phyloP scores from a whole-genome alignment of 1,284 basidiomycete species.

The Boletus sp. region DNA sequence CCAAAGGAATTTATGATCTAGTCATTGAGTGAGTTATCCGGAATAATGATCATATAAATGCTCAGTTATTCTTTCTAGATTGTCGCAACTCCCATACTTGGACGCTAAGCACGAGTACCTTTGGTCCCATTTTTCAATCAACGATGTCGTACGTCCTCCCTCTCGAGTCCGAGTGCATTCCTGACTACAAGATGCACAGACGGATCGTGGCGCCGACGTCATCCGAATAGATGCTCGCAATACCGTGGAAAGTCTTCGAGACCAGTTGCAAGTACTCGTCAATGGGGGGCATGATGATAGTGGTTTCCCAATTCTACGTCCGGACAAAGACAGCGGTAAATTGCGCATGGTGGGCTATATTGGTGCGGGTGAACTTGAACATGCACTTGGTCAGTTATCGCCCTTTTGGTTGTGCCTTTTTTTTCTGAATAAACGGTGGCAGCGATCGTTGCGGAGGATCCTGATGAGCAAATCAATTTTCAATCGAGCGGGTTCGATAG shows the following conservation, averaged over 20 bases:
- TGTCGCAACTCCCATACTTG: constrained; percentile 84
- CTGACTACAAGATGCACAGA: constrained; percentile 38
- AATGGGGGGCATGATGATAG: constrained; percentile 69
- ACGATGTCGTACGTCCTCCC: constrained; percentile 61
- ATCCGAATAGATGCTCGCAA: constrained; percentile 67
- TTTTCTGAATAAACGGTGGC: constrained; percentile 4
- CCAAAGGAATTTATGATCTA: constrained; percentile 89
- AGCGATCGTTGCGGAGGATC: constrained; percentile 77
- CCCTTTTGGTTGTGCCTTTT: neutral
- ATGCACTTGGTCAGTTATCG: constrained; percentile 73
- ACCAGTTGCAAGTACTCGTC: constrained; percentile 60
- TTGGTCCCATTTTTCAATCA: constrained; percentile 75
- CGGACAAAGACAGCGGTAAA: constrained; percentile 42
- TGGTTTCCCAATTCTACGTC: constrained; percentile 82
- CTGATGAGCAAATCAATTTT: constrained; percentile 65
- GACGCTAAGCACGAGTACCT: constrained; percentile 86
- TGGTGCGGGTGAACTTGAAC: constrained; percentile 88
- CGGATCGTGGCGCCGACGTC: constrained; percentile 57
- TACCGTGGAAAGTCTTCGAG: constrained; percentile 66
- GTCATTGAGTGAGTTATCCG: constrained; percentile 74
- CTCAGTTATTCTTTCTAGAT: constrained; percentile 30
- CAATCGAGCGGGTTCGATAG: constrained; percentile 43
- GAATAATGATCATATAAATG: neutral
- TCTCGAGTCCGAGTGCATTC: neutral
- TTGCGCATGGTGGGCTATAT: constrained; percentile 87